These are phyloP conservation scores for Mrakia blollopis DNA, from an alignment of 768 basidiomycete genomes.

Conservation along the genomic window DNA sequence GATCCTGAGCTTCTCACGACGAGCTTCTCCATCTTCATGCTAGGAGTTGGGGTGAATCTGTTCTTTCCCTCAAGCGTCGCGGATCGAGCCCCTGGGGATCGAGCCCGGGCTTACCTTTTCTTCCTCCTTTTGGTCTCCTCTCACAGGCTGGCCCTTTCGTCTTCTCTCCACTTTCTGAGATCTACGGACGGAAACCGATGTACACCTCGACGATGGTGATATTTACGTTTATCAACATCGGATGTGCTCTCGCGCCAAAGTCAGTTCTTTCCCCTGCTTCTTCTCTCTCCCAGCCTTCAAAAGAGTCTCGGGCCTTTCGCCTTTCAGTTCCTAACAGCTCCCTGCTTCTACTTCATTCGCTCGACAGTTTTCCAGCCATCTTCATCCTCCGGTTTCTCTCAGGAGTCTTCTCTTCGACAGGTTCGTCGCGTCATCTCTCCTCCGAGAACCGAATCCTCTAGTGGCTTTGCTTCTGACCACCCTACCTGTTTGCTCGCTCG, in stretches of 20 bases:
- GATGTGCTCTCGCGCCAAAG: neutral
- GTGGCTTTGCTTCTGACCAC: no score
- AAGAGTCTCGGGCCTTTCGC: no score
- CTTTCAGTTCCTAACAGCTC: no score
- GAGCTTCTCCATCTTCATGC: neutral
- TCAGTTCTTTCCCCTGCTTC: neutral
- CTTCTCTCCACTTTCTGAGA: constrained; percentile 2
- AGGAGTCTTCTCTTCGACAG: constrained; percentile 1
- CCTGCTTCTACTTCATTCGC: no score
- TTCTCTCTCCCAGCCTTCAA: neutral
- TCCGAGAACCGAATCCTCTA: neutral
- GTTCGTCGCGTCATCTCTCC: neutral
- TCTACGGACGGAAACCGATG: constrained; percentile 1
- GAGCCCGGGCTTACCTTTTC: neutral
- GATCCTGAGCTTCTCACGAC: neutral
- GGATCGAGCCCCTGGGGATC: no score
- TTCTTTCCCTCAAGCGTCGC: neutral
- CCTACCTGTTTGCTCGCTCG: no score
- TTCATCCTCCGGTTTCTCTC: neutral
- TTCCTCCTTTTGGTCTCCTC: neutral
- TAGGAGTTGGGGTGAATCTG: neutral
- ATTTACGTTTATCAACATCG: neutral
- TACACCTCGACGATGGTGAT: neutral
- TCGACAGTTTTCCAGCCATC: neutral
- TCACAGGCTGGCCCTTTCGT: neutral